Conservation (phyloP, 805 yeast genomes). For the Monosporozyma servazzii region DNA sequence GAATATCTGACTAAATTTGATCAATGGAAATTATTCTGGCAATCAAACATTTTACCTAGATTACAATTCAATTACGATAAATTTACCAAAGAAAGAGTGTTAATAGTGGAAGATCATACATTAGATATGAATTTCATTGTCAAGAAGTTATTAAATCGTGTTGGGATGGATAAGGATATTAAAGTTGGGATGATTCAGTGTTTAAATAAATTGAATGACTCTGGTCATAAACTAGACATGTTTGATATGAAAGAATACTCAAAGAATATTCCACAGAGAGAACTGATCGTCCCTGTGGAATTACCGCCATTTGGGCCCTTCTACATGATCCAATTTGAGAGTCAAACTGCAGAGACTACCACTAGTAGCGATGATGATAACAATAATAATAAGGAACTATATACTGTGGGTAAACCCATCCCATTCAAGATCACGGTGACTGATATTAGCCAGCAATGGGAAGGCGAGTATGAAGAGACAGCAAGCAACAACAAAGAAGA, state of each 20-base stretch:
- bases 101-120: conserved; percentile 6
- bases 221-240: conserved; percentile 15
- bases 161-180: conserved; percentile 9
- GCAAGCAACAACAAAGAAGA: not conserved
- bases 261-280: conserved; percentile 13
- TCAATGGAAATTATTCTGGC: conserved; percentile 22
- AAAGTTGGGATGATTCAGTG: conserved; percentile 13
- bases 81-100: conserved; percentile 10
- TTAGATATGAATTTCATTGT: conserved; percentile 2
- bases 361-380: not conserved
- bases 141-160: not conserved
- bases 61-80: conserved; percentile 18
- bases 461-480: not conserved
- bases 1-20: conserved; percentile 19
- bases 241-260: conserved; percentile 20
- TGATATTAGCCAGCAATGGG: conserved; percentile 19
- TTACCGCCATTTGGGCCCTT: conserved; percentile 20
- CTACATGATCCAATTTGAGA: conserved; percentile 15
- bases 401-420: conserved; percentile 15
- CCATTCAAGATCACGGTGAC: conserved; percentile 12
- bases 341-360: not conserved
- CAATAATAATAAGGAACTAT: not conserved
- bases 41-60: conserved; percentile 12
- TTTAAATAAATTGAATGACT: conserved; percentile 7
- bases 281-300: conserved; percentile 21